Percentiles rank a stretch among this genome's conserved stretches.
phyloP scores from a whole-genome alignment of 495 filamentous ascomycete genomes.

The Penicillium argentinense region DNA sequence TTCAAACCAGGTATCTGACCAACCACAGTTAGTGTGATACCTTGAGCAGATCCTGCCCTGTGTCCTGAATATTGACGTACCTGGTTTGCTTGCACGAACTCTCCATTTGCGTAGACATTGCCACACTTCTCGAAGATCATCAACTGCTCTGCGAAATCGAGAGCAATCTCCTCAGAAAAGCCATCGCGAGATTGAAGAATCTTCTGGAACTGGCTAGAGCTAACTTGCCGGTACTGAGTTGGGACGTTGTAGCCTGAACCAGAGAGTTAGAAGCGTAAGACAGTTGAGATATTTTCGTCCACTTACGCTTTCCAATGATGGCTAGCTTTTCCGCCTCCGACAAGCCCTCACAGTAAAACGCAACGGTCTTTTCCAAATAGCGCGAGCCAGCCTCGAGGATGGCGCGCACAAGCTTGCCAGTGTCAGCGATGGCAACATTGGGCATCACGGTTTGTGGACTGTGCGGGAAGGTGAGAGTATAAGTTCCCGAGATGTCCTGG shows the following conservation, averaged over 20 bases:
- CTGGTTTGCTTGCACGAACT: constrained; percentile 16
- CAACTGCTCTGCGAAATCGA: constrained; percentile 18
- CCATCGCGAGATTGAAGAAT: constrained; percentile 9
- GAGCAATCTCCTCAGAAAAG: constrained; percentile 12
- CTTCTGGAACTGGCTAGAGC: constrained; percentile 10
- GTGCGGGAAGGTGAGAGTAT: constrained; percentile 13
- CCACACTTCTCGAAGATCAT: constrained; percentile 17
- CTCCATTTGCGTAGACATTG: constrained; percentile 8
- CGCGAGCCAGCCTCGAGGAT: constrained; percentile 10
- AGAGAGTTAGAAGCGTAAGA: neutral
- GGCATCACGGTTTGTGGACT: constrained; percentile 12
- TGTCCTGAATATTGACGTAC: constrained; percentile 16
- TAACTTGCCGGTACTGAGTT: constrained; percentile 4
- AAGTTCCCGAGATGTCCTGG: constrained; percentile 8
- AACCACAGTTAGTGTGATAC: neutral
- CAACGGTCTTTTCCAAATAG: constrained; percentile 16
- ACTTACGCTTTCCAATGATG: neutral
- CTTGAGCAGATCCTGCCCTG: no score
- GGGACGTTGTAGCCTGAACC: constrained; percentile 6
- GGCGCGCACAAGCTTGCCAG: constrained; percentile 9
- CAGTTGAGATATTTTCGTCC: neutral
- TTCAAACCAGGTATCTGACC: neutral
- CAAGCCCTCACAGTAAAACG: constrained; percentile 10
- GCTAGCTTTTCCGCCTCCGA: constrained; percentile 15
- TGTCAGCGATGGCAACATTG: constrained; percentile 15